Evolutionary conservation across 2,329 filamentous ascomycete species (phyloP).

Genomic region (Penicillium sp.): DNA sequence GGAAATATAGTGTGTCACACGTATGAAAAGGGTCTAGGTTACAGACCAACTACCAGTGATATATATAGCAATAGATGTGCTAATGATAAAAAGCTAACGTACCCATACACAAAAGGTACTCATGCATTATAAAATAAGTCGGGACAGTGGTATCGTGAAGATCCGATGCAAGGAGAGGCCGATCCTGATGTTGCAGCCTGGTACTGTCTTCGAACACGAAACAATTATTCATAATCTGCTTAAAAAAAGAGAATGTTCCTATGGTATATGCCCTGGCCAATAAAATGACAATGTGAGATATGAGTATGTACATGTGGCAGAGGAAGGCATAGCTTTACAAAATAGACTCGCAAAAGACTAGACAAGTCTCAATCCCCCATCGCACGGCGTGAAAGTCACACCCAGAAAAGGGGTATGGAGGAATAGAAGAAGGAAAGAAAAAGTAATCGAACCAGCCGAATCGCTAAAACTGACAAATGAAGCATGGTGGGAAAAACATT

Average conservation of each 20-base stretch:
- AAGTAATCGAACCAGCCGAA: background rate
- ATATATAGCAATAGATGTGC: too few relatives aligned
- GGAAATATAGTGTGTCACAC: too few relatives aligned
- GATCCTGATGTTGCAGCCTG: background rate
- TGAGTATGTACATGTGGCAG: background rate
- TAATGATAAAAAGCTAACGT: too few relatives aligned
- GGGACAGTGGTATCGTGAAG: background rate
- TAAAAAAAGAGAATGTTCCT: background rate
- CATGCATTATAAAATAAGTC: too few relatives aligned
- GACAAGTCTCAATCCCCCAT: background rate
- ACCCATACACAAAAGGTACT: too few relatives aligned
- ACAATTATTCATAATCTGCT: background rate
- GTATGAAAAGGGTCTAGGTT: too few relatives aligned
- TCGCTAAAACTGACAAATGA: constrained; percentile 5
- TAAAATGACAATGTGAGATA: background rate
- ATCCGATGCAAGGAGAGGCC: background rate
- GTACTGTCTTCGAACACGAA: background rate
- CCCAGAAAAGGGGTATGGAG: background rate
- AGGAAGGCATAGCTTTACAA: background rate
- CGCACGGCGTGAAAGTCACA: background rate
- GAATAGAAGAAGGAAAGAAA: background rate
- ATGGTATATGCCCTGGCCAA: background rate
- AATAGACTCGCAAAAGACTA: background rate
- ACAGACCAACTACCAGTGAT: too few relatives aligned
- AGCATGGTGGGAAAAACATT: background rate